Evolutionary conservation across 2,329 filamentous ascomycete genomes (phyloP).

Genomic region (Alternaria solani): DNA sequence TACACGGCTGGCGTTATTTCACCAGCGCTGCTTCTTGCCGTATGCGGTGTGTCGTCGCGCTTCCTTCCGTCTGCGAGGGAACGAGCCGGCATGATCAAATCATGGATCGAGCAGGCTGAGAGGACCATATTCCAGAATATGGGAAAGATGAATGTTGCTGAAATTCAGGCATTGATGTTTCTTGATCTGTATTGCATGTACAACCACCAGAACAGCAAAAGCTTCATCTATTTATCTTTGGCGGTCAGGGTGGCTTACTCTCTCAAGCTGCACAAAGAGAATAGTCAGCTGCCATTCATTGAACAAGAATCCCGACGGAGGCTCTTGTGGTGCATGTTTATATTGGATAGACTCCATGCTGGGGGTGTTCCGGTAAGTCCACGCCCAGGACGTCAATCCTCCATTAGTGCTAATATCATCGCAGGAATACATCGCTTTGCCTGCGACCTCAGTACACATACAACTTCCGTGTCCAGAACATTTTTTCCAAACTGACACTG

Average conservation of each 20-base stretch:
- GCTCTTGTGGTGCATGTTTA: constrained; percentile 17
- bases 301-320: constrained; percentile 16
- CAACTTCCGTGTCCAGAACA: background rate
- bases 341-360: constrained; percentile 6
- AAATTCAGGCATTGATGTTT: constrained; percentile 10
- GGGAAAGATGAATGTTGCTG: constrained; percentile 1
- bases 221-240: background rate
- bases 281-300: constrained; percentile 1
- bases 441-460: background rate
- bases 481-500: background rate
- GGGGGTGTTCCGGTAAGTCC: constrained; percentile 6
- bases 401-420: background rate
- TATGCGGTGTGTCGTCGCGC: constrained; percentile 14
- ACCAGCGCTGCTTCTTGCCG: constrained; percentile 11
- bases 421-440: background rate
- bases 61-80: background rate
- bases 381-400: background rate
- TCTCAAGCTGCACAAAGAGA: constrained; percentile 18
- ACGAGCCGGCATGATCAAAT: background rate
- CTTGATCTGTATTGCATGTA: background rate
- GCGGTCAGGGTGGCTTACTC: constrained; percentile 9
- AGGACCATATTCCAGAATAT: constrained; percentile 9
- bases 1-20: background rate
- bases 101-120: constrained; percentile 16
- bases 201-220: constrained; percentile 13